Evolutionary conservation across 495 filamentous ascomycete genomes (phyloP).

Genomic region (Penicillium desertorum): DNA sequence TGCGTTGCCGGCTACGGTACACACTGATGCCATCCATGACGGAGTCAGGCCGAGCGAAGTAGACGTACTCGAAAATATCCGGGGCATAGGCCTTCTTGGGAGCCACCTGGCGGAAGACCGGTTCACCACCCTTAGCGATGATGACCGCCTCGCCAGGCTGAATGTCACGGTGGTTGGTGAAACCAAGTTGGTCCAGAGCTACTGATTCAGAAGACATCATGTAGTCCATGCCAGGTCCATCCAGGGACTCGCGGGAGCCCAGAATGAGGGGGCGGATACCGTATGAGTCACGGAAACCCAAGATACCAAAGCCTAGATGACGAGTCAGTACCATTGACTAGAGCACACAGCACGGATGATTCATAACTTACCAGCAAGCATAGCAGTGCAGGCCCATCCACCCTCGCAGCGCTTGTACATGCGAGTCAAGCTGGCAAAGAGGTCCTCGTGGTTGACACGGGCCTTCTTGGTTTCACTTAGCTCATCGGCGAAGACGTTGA

Average conservation of each 20-base stretch:
- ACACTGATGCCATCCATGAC: conserved; percentile 93
- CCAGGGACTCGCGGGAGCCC: conserved; percentile 69
- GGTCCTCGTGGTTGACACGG: conserved; percentile 86
- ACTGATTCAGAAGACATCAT: conserved; percentile 98
- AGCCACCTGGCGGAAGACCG: conserved; percentile 73
- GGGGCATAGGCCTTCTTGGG: conserved; percentile 73
- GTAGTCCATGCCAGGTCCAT: conserved; percentile 75
- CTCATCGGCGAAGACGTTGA: conserved; percentile 93
- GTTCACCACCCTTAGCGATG: conserved; percentile 77
- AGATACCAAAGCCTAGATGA: conserved; percentile 69
- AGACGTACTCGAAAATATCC: conserved; percentile 90
- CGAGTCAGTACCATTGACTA: conserved; percentile 17
- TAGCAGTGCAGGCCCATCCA: conserved; percentile 84
- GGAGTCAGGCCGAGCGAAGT: conserved; percentile 78
- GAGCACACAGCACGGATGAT: neutral
- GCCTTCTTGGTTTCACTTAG: conserved; percentile 95
- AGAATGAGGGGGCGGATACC: conserved; percentile 89
- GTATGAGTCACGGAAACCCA: conserved; percentile 85
- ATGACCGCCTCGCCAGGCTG: conserved; percentile 92
- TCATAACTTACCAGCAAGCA: conserved; percentile 72
- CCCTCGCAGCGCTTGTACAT: conserved; percentile 81
- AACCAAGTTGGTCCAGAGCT: conserved; percentile 84
- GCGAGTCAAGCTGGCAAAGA: conserved; percentile 72
- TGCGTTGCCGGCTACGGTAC: conserved; percentile 82
- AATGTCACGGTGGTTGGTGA: conserved; percentile 78